phyloP scores from a whole-genome alignment of 2,329 filamentous ascomycete genomes.

The Colletotrichum incanum region DNA sequence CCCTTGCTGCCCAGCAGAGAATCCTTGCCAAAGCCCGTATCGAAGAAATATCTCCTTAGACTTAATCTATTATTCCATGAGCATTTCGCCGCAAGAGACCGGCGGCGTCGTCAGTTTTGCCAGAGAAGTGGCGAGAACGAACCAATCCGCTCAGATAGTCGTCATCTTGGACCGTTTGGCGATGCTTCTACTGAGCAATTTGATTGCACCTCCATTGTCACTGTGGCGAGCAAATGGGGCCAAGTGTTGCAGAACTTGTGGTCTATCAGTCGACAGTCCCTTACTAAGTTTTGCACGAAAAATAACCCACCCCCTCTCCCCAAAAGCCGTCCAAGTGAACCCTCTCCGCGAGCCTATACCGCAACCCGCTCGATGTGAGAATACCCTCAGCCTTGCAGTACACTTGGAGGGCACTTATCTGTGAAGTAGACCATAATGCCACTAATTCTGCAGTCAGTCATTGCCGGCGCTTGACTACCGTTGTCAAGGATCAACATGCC shows the following conservation, averaged over 20 bases:
- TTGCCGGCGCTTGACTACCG: conserved; percentile 10
- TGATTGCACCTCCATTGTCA: not conserved
- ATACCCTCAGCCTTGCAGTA: not conserved
- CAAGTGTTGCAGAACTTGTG: not conserved
- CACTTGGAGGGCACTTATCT: not conserved
- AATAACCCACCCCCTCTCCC: too few species aligned
- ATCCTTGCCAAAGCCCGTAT: not conserved
- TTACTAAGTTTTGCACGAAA: not conserved
- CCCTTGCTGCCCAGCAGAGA: not conserved
- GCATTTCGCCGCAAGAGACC: too few species aligned
- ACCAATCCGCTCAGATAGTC: too few species aligned
- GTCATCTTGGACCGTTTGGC: not conserved
- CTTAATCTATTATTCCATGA: not conserved
- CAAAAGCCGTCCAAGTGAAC: not conserved
- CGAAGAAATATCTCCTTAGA: not conserved
- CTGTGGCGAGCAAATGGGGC: too few species aligned
- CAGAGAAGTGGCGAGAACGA: not conserved
- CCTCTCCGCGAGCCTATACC: not conserved
- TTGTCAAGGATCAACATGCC: not conserved
- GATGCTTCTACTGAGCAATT: too few species aligned
- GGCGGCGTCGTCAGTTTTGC: too few species aligned
- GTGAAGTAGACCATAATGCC: not conserved
- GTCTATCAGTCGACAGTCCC: conserved; percentile 2
- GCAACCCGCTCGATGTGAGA: not conserved
- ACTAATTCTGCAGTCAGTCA: not conserved